These are phyloP conservation scores for Piedraia hortae DNA, from an alignment of 2,329 filamentous ascomycete genomes.

Conservation along the genomic window DNA sequence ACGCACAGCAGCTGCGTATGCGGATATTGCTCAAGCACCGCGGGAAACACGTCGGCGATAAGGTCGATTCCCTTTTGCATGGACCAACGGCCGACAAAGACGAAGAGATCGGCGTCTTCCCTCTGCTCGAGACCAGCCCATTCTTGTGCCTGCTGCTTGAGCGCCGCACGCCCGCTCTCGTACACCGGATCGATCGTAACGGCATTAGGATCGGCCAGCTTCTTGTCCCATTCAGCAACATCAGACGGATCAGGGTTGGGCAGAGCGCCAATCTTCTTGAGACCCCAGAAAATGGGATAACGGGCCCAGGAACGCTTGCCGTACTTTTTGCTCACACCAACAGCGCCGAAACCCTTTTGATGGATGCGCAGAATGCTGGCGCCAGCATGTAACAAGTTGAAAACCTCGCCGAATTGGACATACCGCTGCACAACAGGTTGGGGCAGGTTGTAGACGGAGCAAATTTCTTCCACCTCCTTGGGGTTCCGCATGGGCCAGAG, in stretches of 20 bases:
- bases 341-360: slow-evolving; percentile 39
- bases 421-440: slow-evolving; percentile 29
- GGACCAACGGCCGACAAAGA: slow-evolving; percentile 42
- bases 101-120: slow-evolving; percentile 34
- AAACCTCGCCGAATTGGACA: slow-evolving; percentile 40
- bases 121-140: slow-evolving; percentile 37
- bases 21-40: slow-evolving; percentile 30
- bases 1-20: slow-evolving; percentile 34
- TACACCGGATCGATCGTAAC: slow-evolving; percentile 26
- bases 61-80: slow-evolving; percentile 42
- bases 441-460: slow-evolving; percentile 34
- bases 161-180: slow-evolving; percentile 24
- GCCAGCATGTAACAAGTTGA: slow-evolving; percentile 40
- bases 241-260: slow-evolving; percentile 40
- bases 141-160: slow-evolving; percentile 34
- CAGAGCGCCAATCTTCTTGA: slow-evolving; percentile 32
- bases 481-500: slow-evolving; percentile 38
- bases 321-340: slow-evolving; percentile 41
- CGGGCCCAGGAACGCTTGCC: slow-evolving; percentile 36
- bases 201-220: slow-evolving; percentile 22
- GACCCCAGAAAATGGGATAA: slow-evolving; percentile 42
- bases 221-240: slow-evolving; percentile 31
- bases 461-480: slow-evolving; percentile 34
- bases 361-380: slow-evolving; percentile 37
- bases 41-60: slow-evolving; percentile 39